Evolutionary conservation across 1,284 basidiomycete genomes (phyloP).

Genomic region (Leccinum variabile): DNA sequence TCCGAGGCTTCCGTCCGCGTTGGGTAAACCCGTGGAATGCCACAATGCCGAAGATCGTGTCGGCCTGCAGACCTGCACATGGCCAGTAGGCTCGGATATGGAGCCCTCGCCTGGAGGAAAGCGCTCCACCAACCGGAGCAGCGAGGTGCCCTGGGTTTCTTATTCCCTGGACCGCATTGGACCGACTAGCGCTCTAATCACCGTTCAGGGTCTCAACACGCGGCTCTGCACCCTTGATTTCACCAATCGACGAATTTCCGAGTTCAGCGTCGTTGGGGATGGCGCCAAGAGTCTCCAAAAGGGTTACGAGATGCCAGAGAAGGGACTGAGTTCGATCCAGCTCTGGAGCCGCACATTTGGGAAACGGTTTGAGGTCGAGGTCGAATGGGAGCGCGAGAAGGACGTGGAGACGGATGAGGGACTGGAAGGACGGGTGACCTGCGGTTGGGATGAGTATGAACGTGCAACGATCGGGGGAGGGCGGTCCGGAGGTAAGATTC

Average conservation of each 20-base stretch:
- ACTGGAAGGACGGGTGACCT: conserved; percentile 53
- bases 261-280: conserved; percentile 41
- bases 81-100: conserved; percentile 36
- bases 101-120: conserved; percentile 36
- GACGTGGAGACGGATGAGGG: conserved; percentile 27
- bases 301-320: conserved; percentile 43
- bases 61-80: conserved; percentile 39
- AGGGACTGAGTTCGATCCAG: conserved; percentile 47
- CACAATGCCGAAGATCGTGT: conserved; percentile 18
- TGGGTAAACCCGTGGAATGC: conserved; percentile 30
- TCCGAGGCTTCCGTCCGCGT: conserved; percentile 54
- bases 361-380: conserved; percentile 54
- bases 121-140: not conserved
- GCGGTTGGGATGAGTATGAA: conserved; percentile 71
- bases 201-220: conserved; percentile 57
- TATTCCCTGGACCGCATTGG: conserved; percentile 38
- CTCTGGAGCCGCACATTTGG: conserved; percentile 76
- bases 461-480: conserved; percentile 51
- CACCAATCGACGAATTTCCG: conserved; percentile 45
- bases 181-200: conserved; percentile 43
- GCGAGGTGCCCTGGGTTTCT: conserved; percentile 34
- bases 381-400: conserved; percentile 39
- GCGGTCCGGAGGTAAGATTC: conserved; percentile 49
- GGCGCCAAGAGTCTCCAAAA: conserved; percentile 40
- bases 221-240: conserved; percentile 65